Conservation (phyloP, 495 filamentous ascomycete species). For the Penicillium coprophilum region DNA sequence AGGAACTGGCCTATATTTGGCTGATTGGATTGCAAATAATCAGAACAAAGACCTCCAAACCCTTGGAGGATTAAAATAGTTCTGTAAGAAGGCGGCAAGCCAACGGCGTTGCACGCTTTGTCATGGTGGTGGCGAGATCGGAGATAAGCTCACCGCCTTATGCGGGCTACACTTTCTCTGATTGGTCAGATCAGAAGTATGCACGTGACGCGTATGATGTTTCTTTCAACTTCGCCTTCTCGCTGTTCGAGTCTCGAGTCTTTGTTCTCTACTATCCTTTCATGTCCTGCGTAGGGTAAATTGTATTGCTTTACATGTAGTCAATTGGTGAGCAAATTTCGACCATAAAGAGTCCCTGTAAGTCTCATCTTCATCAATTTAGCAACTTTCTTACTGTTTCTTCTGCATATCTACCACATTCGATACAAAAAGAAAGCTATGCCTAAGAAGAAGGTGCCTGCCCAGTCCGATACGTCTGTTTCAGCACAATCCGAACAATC, state of each 20-base stretch:
- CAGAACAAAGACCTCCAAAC: background rate
- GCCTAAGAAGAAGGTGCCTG: background rate
- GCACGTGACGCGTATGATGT: background rate
- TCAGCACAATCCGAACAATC: background rate
- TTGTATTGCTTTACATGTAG: background rate
- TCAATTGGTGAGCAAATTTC: background rate
- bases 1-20: background rate
- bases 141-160: constrained; percentile 41
- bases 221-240: constrained; percentile 3
- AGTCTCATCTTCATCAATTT: background rate
- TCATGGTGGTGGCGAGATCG: constrained; percentile 45
- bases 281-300: background rate
- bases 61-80: constrained; percentile 4
- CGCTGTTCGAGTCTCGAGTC: background rate
- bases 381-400: background rate
- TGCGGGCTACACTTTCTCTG: background rate
- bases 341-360: background rate
- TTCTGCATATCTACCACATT: background rate
- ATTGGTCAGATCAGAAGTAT: constrained; percentile 15
- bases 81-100: constrained; percentile 7
- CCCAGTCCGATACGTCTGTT: background rate
- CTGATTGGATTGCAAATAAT: background rate
- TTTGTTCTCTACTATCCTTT: background rate
- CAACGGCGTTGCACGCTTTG: constrained; percentile 33
- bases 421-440: background rate